These are phyloP conservation scores for Fusarium virguliforme DNA, from an alignment of 2,329 filamentous ascomycete genomes.

Conservation along the genomic window DNA sequence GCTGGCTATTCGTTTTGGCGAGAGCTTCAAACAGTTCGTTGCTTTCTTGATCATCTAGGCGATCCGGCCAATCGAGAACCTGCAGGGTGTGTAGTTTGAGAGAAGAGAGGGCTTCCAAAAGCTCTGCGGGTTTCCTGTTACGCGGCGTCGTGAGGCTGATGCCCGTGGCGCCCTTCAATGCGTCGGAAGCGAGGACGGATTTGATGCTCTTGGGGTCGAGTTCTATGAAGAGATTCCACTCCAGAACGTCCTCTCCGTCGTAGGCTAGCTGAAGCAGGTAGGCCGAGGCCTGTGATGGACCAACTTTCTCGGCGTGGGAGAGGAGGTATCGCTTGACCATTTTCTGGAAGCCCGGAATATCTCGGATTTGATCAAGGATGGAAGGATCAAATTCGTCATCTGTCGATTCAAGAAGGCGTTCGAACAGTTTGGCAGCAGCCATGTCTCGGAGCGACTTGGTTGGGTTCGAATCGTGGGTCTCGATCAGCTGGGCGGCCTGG, in stretches of 20 bases:
- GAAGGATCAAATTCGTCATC: slow-evolving; percentile 7
- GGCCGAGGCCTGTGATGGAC: neutral
- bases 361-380: neutral
- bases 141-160: slow-evolving; percentile 7
- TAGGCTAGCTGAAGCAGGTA: slow-evolving; percentile 16
- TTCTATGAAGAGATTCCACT: slow-evolving; percentile 11
- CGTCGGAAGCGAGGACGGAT: slow-evolving; percentile 2
- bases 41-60: neutral
- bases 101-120: slow-evolving; percentile 13
- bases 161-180: neutral
- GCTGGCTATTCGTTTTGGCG: neutral
- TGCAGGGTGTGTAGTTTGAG: slow-evolving; percentile 18
- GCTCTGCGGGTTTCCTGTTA: neutral
- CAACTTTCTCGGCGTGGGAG: neutral
- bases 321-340: slow-evolving; percentile 7
- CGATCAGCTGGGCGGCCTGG: neutral
- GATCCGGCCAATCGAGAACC: slow-evolving; percentile 8
- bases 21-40: slow-evolving; percentile 13
- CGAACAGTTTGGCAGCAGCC: slow-evolving; percentile 7
- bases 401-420: neutral
- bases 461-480: neutral
- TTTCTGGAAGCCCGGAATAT: slow-evolving; percentile 7
- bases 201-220: slow-evolving; percentile 9
- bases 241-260: neutral
- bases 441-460: slow-evolving; percentile 11